Conservation (phyloP, 176 grass and related monocot species). For the Elaeis guineensis region DNA sequence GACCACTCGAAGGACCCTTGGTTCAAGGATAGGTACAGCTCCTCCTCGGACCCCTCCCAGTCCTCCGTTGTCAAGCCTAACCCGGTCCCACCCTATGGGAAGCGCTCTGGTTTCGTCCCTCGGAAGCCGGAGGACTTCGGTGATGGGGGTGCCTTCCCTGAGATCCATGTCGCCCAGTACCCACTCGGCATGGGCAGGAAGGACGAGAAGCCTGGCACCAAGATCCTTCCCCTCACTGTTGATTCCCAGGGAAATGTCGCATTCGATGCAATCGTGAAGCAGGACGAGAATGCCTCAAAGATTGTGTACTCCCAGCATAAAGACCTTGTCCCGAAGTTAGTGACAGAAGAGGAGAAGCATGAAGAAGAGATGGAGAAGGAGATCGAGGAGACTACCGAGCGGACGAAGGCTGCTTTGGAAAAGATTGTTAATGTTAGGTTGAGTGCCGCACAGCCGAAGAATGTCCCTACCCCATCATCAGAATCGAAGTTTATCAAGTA, state of each 20-base stretch:
- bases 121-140: conserved; percentile 71
- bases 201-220: conserved; percentile 73
- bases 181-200: conserved; percentile 84
- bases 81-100: conserved; percentile 57
- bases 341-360: conserved; percentile 25
- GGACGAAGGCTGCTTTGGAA: conserved; percentile 63
- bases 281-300: conserved; percentile 84
- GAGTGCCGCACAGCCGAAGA: conserved; percentile 86
- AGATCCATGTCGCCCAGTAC: conserved; percentile 90
- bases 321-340: conserved; percentile 76
- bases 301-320: conserved; percentile 92
- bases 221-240: conserved; percentile 84
- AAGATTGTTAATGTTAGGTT: conserved; percentile 86
- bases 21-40: conserved; percentile 88
- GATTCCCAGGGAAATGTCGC: conserved; percentile 74
- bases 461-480: conserved; percentile 64
- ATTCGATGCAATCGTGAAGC: conserved; percentile 94
- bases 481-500: conserved; percentile 98
- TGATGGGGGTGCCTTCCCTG: conserved; percentile 83
- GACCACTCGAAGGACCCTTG: conserved; percentile 89
- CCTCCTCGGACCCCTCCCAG: conserved; percentile 13
- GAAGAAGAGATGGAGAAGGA: conserved; percentile 65
- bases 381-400: conserved; percentile 69
- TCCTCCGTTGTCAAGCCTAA: conserved; percentile 18
- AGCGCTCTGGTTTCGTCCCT: conserved; percentile 65